Conservation (phyloP, 257 asterid species). For the Anisodus acutangulus region DNA sequence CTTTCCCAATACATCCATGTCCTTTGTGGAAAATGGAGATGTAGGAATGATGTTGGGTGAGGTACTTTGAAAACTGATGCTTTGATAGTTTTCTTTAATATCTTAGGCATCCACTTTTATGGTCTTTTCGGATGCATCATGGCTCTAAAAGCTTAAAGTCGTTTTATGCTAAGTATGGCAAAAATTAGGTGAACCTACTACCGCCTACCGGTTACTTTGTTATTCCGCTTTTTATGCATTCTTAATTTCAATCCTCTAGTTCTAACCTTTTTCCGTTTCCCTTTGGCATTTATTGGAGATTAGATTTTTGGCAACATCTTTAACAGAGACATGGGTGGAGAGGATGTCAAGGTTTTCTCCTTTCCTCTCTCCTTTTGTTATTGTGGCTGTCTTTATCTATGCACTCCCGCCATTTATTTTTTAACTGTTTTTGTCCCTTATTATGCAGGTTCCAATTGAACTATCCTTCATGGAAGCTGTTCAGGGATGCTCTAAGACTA, state of each 20-base stretch:
- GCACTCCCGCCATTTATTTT: not conserved
- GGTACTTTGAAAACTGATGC: not conserved
- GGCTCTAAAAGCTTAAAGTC: not conserved
- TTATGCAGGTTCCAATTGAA: constrained; percentile 62
- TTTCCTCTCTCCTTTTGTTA: not conserved
- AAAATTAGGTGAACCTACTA: not conserved
- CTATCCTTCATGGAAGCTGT: constrained; percentile 98
- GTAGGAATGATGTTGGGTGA: not conserved
- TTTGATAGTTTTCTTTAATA: not conserved
- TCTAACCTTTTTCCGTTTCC: constrained; percentile 35
- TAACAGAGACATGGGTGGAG: constrained; percentile 72
- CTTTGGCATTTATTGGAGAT: constrained; percentile 36
- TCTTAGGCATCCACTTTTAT: not conserved
- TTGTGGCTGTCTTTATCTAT: not conserved
- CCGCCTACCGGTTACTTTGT: not conserved
- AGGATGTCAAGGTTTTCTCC: constrained; percentile 73
- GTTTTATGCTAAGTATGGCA: not conserved
- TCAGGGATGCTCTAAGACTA: constrained; percentile 85
- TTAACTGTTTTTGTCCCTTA: constrained; percentile 20
- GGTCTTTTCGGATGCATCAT: not conserved
- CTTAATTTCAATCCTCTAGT: constrained; percentile 26
- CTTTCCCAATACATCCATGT: not conserved
- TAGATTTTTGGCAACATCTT: constrained; percentile 64
- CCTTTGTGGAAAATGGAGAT: not conserved
- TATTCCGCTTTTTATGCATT: constrained; percentile 27